A percentile compares a stretch with the other conserved stretches of the same genome.
phyloP scores from a whole-genome alignment of 208 protist genomes.

The Trypanosomatidae sp. region DNA sequence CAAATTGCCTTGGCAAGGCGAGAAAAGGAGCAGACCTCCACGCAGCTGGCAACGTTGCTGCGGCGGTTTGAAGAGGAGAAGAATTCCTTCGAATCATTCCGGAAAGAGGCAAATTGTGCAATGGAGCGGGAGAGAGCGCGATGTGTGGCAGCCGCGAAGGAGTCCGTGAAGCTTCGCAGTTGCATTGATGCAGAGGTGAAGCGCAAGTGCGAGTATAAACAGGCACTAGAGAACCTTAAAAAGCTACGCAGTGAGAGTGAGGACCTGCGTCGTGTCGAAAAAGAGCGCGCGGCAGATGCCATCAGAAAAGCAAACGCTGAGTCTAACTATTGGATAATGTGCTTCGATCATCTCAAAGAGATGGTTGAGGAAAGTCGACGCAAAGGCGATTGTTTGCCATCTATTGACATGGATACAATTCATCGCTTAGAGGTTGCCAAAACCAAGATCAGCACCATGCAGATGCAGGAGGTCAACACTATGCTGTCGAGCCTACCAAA shows the following conservation, averaged over 20 bases:
- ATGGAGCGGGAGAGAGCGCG: conserved; percentile 26
- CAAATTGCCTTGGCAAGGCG: conserved; percentile 1
- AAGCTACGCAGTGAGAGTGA: conserved; percentile 63
- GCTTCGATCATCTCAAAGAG: conserved; percentile 74
- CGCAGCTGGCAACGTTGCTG: conserved; percentile 20
- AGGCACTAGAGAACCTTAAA: conserved; percentile 63
- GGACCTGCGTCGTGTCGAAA: conserved; percentile 52
- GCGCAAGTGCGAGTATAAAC: conserved; percentile 82
- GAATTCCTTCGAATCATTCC: conserved; percentile 8
- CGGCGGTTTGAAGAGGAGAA: conserved; percentile 32
- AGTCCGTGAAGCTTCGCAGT: conserved; percentile 44
- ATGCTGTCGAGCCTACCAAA: conserved; percentile 1
- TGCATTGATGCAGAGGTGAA: conserved; percentile 65
- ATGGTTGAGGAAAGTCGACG: conserved; percentile 47
- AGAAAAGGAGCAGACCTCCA: conserved; percentile 13
- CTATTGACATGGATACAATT: conserved; percentile 48
- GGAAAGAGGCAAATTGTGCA: conserved; percentile 7
- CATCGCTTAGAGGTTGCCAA: conserved; percentile 52
- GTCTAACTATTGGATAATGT: conserved; percentile 69
- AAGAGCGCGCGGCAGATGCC: conserved; percentile 48
- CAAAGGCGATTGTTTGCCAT: conserved; percentile 32
- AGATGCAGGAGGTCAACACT: conserved; percentile 23
- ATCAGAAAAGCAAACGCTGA: conserved; percentile 74
- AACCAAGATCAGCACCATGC: conserved; percentile 25
- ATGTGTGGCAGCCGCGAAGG: conserved; percentile 17